These are phyloP conservation scores for Linderina pennispora DNA, from an alignment of 192 early-diverging fungal genomes.

Conservation along the genomic window DNA sequence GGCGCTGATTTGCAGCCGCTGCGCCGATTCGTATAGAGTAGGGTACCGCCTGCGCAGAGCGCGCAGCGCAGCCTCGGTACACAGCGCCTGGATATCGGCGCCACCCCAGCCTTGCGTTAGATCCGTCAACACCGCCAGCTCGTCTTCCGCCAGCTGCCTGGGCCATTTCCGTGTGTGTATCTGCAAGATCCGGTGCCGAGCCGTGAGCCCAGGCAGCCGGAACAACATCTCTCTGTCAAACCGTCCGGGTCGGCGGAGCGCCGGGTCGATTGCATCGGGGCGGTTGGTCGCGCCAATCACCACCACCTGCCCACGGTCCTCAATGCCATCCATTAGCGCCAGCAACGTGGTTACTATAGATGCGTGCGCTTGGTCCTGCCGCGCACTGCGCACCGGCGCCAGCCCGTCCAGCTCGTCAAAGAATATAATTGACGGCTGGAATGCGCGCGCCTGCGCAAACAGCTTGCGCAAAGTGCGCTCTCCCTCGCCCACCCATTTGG, in stretches of 20 bases:
- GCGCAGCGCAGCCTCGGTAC: conserved; percentile 65
- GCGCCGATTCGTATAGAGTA: conserved; percentile 56
- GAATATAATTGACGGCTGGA: conserved; percentile 69
- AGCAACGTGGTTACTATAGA: conserved; percentile 69
- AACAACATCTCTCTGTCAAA: conserved; percentile 75
- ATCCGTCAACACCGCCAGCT: conserved; percentile 47
- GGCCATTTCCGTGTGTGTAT: conserved; percentile 53
- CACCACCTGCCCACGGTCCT: conserved; percentile 59
- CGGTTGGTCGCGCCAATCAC: conserved; percentile 75
- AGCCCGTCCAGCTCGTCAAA: conserved; percentile 80
- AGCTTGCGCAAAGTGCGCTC: conserved; percentile 59
- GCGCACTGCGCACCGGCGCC: conserved; percentile 57
- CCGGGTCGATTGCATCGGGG: conserved; percentile 71
- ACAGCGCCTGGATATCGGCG: conserved; percentile 63
- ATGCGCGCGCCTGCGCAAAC: conserved; percentile 64
- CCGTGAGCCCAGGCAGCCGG: conserved; percentile 43
- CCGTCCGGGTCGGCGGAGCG: conserved; percentile 63
- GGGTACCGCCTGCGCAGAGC: conserved; percentile 63
- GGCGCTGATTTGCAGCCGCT: conserved; percentile 50
- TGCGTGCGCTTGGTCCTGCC: conserved; percentile 62
- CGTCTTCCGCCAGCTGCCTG: conserved; percentile 39
- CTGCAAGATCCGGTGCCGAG: conserved; percentile 59
- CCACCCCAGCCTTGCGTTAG: conserved; percentile 61
- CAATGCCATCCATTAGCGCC: conserved; percentile 73
- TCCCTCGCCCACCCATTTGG: conserved; percentile 71